Evolutionary conservation across 805 yeast species (phyloP).

Genomic region (Metschnikowia arizonensis): DNA sequence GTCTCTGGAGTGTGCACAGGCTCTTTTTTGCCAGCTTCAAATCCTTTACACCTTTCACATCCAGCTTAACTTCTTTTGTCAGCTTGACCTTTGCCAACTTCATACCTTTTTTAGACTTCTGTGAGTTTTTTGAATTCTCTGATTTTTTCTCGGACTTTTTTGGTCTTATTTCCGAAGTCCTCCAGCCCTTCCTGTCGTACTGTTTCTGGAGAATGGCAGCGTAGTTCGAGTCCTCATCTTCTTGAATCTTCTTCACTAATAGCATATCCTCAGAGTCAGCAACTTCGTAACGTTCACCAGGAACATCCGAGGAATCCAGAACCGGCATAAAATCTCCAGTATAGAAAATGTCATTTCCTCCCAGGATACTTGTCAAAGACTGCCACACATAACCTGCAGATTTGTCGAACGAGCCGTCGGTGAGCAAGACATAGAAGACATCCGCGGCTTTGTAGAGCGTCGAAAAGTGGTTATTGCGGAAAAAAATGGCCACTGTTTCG

Average conservation of each 20-base stretch:
- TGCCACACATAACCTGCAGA: constrained; percentile 69
- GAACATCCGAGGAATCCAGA: constrained; percentile 21
- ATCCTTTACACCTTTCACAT: no score
- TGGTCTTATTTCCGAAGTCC: not conserved
- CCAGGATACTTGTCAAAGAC: constrained; percentile 60
- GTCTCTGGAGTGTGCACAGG: not conserved
- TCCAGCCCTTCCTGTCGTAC: constrained; percentile 17
- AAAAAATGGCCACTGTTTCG: constrained; percentile 64
- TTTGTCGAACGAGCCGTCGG: constrained; percentile 62
- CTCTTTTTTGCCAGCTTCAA: not conserved
- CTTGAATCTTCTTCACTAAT: constrained; percentile 48
- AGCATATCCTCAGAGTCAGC: constrained; percentile 14
- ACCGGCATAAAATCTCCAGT: constrained; percentile 60
- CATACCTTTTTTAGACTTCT: not conserved
- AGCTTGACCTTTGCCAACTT: not conserved
- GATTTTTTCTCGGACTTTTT: not conserved
- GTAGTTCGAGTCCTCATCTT: constrained; percentile 51
- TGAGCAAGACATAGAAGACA: constrained; percentile 60
- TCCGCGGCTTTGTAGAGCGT: constrained; percentile 56
- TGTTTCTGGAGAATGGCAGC: constrained; percentile 44
- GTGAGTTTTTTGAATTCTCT: not conserved
- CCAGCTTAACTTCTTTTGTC: not conserved
- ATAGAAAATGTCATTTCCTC: constrained; percentile 65
- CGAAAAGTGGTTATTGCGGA: constrained; percentile 85
- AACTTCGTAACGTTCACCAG: constrained; percentile 4